Evolutionary conservation across 2,329 filamentous ascomycete species (phyloP), one percentile per base, ranked within the genome.

Genomic region (Atkinsonella hypoxylon): DNA sequence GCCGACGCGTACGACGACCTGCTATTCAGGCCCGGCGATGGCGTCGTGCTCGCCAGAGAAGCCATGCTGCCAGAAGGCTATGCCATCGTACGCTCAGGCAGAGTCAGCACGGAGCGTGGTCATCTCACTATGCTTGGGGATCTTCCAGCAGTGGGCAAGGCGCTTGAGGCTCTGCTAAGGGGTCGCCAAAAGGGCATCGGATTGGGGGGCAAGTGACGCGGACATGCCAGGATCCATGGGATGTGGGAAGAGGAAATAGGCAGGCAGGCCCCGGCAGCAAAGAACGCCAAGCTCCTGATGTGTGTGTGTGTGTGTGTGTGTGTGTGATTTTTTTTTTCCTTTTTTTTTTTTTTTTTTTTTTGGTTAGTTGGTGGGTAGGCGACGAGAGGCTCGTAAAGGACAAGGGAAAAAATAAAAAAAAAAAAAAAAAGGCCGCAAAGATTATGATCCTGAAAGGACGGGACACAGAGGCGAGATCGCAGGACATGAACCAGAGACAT

Each of bases 71-170:
- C 90, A 0, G 70, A 78, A 2, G 89, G 89, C 0, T 96, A 95
- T 63, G 75, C 78, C 46, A 73, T 86, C 36, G 87, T 83, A 1
- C 79, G 77, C 44, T 84, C 83, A 12, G 89, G 89, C 0, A 72
- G 88, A 17, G 79, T 95, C 12, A 83, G 81, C 57, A 89, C 84
- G 49, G 88, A 95, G 56, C 75, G 89, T 3, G 90, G 91, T 0
- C 91, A 97, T 69, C 84, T 96, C 36, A 89, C 87, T 1, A 74
- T 97, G 61, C 67, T 96, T 32, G 90, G 90, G 0, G 90, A 96
- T 69, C 64, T 95, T 55, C 82, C 87, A 55, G 88, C 84, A 0
- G 83, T 95, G 0, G 89, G 89, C 0, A 77, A 74, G 59, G 89
- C 86, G 55, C 65, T 96, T 34, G 72, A 74, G 58, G 87, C 85